Evolutionary conservation across 805 yeast genomes (phyloP).

Genomic region (Ogataea haglerorum): DNA sequence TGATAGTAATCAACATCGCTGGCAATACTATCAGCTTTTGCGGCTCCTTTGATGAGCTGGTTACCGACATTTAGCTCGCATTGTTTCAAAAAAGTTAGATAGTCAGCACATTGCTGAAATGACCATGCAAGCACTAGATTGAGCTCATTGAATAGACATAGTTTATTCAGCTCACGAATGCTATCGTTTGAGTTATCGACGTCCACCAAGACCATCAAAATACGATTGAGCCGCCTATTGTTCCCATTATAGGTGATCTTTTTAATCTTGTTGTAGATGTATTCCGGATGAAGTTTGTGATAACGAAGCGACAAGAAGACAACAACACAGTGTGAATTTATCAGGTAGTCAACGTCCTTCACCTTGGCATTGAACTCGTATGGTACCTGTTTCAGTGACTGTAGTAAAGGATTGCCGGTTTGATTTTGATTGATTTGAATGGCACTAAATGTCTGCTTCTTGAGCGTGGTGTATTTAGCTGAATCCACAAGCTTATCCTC

Average conservation of each 20-base stretch:
- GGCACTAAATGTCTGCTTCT: conserved; percentile 30
- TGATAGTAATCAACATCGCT: conserved; percentile 40
- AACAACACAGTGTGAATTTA: conserved; percentile 53
- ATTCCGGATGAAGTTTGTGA: conserved; percentile 75
- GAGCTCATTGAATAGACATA: conserved; percentile 48
- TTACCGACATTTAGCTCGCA: conserved; percentile 32
- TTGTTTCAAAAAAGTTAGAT: conserved; percentile 32
- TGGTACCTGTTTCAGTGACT: conserved; percentile 47
- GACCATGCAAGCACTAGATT: conserved; percentile 52
- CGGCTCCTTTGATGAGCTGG: conserved; percentile 39
- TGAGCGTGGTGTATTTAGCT: conserved; percentile 15
- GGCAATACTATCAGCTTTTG: conserved; percentile 29
- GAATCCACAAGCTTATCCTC: conserved; percentile 16
- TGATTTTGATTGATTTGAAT: conserved; percentile 63
- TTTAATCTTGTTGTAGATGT: conserved; percentile 56
- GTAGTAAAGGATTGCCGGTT: conserved; percentile 67
- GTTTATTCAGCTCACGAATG: conserved; percentile 43
- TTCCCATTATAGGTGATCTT: conserved; percentile 25
- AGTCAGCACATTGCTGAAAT: conserved; percentile 52
- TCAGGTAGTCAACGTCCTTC: conserved; percentile 60
- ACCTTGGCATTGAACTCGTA: conserved; percentile 51
- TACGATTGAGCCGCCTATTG: conserved; percentile 32
- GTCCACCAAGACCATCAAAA: conserved; percentile 62
- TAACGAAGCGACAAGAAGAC: conserved; percentile 66
- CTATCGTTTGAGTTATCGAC: conserved; percentile 54